These are phyloP conservation scores for Dactylonectria macrodidyma DNA, from an alignment of 2,329 filamentous ascomycete genomes.

Conservation along the genomic window DNA sequence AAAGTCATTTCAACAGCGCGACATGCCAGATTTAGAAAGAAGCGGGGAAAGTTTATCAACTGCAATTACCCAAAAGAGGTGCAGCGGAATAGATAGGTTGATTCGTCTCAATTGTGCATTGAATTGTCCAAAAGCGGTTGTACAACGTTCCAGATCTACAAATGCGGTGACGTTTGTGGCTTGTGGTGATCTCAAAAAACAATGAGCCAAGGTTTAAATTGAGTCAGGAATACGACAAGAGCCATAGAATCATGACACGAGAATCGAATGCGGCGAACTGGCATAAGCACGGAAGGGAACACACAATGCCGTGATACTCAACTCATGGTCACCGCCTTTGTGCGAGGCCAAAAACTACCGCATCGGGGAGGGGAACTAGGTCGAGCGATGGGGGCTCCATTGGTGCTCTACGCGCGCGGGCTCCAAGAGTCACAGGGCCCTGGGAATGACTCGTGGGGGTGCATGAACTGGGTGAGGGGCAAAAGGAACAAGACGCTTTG, in stretches of 20 bases:
- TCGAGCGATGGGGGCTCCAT: slow-evolving; percentile 9
- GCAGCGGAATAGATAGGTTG: neutral
- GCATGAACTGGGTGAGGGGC: slow-evolving; percentile 24
- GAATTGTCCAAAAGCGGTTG: neutral
- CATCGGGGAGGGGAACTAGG: slow-evolving; percentile 7
- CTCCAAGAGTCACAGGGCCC: slow-evolving; percentile 16
- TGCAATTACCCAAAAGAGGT: neutral
- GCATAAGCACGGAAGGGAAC: slow-evolving; percentile 4
- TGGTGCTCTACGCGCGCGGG: slow-evolving; percentile 21
- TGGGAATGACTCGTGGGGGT: slow-evolving; percentile 28
- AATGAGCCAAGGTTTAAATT: neutral
- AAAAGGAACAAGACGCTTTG: neutral
- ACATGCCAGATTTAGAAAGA: neutral
- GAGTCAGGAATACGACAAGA: neutral
- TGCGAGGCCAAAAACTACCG: slow-evolving; percentile 14
- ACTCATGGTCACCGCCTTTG: slow-evolving; percentile 25
- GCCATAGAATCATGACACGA: neutral
- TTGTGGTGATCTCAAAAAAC: neutral
- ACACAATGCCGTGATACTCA: neutral
- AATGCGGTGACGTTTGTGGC: slow-evolving; percentile 1
- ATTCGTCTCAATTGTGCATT: neutral
- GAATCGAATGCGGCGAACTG: neutral
- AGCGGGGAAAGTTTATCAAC: neutral
- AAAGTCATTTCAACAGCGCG: neutral
- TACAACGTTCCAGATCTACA: neutral